Evolutionary conservation across 768 basidiomycete species (phyloP), one percentile per base, ranked within the genome.

Genomic region (Leccinum barrowsii): DNA sequence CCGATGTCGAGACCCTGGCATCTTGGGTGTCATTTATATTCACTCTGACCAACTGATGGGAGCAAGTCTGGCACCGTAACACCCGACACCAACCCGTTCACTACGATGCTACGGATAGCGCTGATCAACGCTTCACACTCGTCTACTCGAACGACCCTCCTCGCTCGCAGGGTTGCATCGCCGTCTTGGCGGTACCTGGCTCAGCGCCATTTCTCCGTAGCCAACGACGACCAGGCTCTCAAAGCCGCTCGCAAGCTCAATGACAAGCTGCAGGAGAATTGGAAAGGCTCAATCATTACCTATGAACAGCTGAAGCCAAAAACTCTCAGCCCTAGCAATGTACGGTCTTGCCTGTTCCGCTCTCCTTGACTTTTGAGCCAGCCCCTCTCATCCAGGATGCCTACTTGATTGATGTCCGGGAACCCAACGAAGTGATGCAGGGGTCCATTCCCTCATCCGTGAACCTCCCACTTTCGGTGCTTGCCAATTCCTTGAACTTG

Each of bases 371-470:
- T 24, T 40, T 56, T 74, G 28, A 48, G 69, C 12, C 13, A 22
- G 13, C 51, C 11, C 26, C 35, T 63, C 34, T 57, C 47, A 21
- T 60, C 46, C 60, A 92, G 90, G 78, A 87, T 59, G 77, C 82
- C 5, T 90, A 85, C 68, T 69, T 92, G 48, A 85, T 92, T 64
- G 94, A 96, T 66, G 95, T 98, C n/a, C 86, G 96, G 21, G 95
- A 97, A 71, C 90, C 88, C 1, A 85, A 92, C 63, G 95, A 97
- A 71, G 90, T 94, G 47, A 82, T 89, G 13, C 90, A 93, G 69
- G 95, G 95, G 12, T 88, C 89, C 70, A 96, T 98, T 61, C 95
- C 95, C 6, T 93, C 92, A 22, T 82, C 93, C 17, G 92, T 97
- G 67, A 92, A 94, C 72, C 73, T 98, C 19, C 94, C 95, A 5